Evolutionary conservation across 345 rosid species (phyloP).

Genomic region (Populus davidiana): DNA sequence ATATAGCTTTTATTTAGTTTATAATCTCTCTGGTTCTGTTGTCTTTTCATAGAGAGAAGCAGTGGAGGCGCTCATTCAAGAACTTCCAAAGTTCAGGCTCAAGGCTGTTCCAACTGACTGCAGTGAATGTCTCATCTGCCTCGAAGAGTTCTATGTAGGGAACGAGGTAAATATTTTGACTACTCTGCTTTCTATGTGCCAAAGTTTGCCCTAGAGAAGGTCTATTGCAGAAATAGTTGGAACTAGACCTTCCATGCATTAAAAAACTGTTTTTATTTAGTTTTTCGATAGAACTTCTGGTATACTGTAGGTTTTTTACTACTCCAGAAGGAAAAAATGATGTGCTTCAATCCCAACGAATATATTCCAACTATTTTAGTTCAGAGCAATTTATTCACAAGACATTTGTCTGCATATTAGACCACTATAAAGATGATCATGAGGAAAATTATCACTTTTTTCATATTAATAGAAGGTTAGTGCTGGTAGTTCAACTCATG

Average conservation of each 20-base stretch:
- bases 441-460: background rate
- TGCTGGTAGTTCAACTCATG: background rate
- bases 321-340: background rate
- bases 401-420: background rate
- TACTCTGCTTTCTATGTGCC: background rate
- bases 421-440: background rate
- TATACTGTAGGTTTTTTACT: background rate
- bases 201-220: background rate
- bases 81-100: constrained; percentile 90
- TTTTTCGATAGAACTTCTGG: background rate
- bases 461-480: background rate
- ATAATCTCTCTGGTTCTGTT: constrained; percentile 1
- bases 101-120: constrained; percentile 98
- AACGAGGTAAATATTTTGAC: constrained; percentile 61
- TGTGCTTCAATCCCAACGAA: background rate
- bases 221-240: background rate
- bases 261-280: background rate
- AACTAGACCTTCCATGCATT: background rate
- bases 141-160: constrained; percentile 85
- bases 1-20: background rate
- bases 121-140: constrained; percentile 96
- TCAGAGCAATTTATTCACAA: background rate
- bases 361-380: background rate
- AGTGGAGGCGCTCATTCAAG: constrained; percentile 94
- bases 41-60: constrained; percentile 69